Evolutionary conservation across 1,284 basidiomycete species (phyloP).

Genomic region (Ganoderma boninense): DNA sequence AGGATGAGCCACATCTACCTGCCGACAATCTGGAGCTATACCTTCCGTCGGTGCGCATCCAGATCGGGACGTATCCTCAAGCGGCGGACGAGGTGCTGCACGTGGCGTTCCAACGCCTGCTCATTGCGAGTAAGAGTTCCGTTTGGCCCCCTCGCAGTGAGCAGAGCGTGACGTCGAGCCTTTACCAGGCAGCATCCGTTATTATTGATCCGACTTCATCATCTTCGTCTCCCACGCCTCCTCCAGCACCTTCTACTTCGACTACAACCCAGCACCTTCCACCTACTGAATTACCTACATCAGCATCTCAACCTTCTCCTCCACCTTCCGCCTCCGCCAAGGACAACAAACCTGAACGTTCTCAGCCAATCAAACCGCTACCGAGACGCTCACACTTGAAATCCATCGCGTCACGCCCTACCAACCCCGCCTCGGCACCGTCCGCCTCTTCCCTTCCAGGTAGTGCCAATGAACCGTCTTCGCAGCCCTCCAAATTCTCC

Average conservation of each 20-base stretch:
- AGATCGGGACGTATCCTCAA: constrained; percentile 16
- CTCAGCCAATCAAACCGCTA: not conserved
- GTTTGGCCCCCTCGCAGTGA: constrained; percentile 9
- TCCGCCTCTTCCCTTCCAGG: not conserved
- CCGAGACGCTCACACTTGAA: constrained; percentile 9
- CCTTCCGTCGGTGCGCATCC: constrained; percentile 13
- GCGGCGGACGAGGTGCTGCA: constrained; percentile 2
- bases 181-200: constrained; percentile 4
- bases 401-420: not conserved
- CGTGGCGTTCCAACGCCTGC: constrained; percentile 12
- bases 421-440: not conserved
- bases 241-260: not conserved
- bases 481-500: not conserved
- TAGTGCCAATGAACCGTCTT: not conserved
- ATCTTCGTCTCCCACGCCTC: not conserved
- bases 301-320: no score
- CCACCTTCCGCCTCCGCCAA: not conserved
- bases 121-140: constrained; percentile 10
- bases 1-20: not conserved
- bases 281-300: not conserved
- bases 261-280: no score
- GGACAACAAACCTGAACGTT: not conserved
- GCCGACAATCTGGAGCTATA: constrained; percentile 21
- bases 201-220: not conserved
- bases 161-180: constrained; percentile 13